phyloP scores from a whole-genome alignment of 1,284 basidiomycete species.

The Boletus smithii region DNA sequence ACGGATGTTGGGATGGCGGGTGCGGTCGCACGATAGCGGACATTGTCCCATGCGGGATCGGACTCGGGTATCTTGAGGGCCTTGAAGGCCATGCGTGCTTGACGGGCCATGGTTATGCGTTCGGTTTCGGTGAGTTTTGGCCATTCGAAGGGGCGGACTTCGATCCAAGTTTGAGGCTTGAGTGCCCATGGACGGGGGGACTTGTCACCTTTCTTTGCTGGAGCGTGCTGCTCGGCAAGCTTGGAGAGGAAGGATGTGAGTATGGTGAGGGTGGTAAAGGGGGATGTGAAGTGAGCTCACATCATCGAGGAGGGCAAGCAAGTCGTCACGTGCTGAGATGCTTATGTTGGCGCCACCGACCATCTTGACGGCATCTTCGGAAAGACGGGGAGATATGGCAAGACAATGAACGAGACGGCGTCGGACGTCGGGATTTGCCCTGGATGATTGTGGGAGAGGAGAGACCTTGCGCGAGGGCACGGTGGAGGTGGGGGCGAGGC shows the following conservation, averaged over 20 bases:
- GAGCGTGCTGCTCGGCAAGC: constrained; percentile 48
- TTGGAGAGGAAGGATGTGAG: constrained; percentile 23
- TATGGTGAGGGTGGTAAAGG: not conserved
- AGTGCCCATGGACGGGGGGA: constrained; percentile 48
- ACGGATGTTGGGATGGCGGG: constrained; percentile 9
- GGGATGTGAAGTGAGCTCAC: constrained; percentile 37
- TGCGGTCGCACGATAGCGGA: constrained; percentile 32
- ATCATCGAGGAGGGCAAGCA: constrained; percentile 46
- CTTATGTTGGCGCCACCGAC: constrained; percentile 39
- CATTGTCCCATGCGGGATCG: constrained; percentile 54
- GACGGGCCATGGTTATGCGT: constrained; percentile 44
- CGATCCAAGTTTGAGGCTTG: constrained; percentile 53
- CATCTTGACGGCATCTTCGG: constrained; percentile 43
- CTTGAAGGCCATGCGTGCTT: constrained; percentile 46
- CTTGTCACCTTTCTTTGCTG: constrained; percentile 35
- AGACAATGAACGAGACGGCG: constrained; percentile 54
- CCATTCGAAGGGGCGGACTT: constrained; percentile 67
- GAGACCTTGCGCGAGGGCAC: constrained; percentile 28
- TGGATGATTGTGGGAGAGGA: constrained; percentile 23
- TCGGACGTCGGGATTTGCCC: constrained; percentile 33
- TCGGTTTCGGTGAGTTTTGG: constrained; percentile 45
- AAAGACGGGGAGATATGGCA: constrained; percentile 44
- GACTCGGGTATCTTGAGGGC: constrained; percentile 51
- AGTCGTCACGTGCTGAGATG: constrained; percentile 35
- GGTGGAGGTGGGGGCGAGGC: constrained; percentile 24